phyloP scores from a whole-genome alignment of 2,329 filamentous ascomycete species.

The Helminthosporium solani region DNA sequence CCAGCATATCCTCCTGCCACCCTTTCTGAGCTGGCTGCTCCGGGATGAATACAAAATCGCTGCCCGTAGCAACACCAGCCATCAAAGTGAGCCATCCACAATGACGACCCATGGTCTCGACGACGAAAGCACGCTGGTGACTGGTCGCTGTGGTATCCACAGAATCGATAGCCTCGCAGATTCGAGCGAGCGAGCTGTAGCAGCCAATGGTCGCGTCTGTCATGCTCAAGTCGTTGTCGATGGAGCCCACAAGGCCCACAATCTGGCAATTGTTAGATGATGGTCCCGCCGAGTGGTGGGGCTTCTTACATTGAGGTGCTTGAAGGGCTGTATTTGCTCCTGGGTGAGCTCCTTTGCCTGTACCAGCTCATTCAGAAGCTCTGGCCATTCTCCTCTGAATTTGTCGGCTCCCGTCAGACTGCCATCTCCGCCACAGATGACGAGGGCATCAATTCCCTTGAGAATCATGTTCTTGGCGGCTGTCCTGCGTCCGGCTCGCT shows the following conservation, averaged over 20 bases:
- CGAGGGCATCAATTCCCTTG: constrained; percentile 89
- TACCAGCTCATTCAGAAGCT: constrained; percentile 82
- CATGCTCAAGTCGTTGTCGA: constrained; percentile 96
- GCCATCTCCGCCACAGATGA: constrained; percentile 96
- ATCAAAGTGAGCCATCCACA: constrained; percentile 97
- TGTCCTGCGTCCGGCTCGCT: constrained; percentile 76
- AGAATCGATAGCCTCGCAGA: constrained; percentile 94
- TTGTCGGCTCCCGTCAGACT: constrained; percentile 86
- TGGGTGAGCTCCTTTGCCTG: constrained; percentile 67
- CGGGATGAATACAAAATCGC: constrained; percentile 95
- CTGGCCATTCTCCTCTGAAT: constrained; percentile 90
- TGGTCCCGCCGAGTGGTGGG: neutral
- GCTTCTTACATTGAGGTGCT: constrained; percentile 66
- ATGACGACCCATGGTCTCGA: constrained; percentile 95
- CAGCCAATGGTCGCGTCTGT: constrained; percentile 97
- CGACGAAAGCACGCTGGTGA: constrained; percentile 93
- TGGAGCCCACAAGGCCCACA: constrained; percentile 92
- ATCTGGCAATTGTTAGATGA: constrained; percentile 51
- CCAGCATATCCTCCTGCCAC: constrained; percentile 63
- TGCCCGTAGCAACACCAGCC: constrained; percentile 90
- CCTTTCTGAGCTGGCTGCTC: constrained; percentile 85
- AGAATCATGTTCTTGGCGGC: constrained; percentile 94
- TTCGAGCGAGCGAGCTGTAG: constrained; percentile 88
- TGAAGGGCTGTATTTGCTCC: constrained; percentile 73
- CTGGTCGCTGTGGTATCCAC: constrained; percentile 94